phyloP scores from a whole-genome alignment of 345 rosid genomes.

The Sisymbrium altissimum region DNA sequence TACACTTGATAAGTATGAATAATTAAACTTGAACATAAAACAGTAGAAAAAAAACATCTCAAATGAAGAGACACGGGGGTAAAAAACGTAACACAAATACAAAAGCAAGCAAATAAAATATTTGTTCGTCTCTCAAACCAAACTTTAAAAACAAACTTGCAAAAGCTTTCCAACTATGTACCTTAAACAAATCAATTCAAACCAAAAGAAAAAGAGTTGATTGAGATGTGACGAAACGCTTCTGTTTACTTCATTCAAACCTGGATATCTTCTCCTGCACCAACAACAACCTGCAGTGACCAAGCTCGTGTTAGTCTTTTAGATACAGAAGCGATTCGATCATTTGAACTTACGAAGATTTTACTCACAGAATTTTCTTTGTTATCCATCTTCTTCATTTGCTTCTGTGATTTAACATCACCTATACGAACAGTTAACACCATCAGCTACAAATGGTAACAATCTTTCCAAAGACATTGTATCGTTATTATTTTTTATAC shows the following conservation, averaged over 20 bases:
- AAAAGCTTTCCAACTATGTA: conserved; percentile 18
- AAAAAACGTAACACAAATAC: conserved; percentile 10
- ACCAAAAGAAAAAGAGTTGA: conserved; percentile 19
- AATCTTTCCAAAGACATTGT: background rate
- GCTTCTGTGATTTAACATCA: conserved; percentile 38
- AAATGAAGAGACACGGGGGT: background rate
- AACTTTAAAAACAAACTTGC: conserved; percentile 1
- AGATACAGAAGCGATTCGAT: background rate
- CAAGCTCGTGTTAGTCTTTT: background rate
- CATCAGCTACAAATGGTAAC: background rate
- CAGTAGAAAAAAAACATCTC: background rate
- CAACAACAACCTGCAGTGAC: conserved; percentile 15
- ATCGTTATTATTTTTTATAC: conserved; percentile 22
- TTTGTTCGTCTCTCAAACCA: conserved; percentile 33
- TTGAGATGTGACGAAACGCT: background rate
- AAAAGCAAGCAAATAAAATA: conserved; percentile 5
- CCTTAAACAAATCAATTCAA: conserved; percentile 25
- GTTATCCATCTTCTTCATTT: conserved; percentile 43
- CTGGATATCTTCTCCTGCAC: conserved; percentile 27
- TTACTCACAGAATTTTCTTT: conserved; percentile 56
- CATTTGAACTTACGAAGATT: background rate
- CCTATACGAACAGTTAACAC: conserved; percentile 35
- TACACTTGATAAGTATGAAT: background rate
- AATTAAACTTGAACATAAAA: background rate
- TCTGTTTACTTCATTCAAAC: conserved; percentile 21